Evolutionary conservation across 768 basidiomycete species (phyloP), one percentile per base, ranked within the genome.

Genomic region (Daedaleopsis sinensis): DNA sequence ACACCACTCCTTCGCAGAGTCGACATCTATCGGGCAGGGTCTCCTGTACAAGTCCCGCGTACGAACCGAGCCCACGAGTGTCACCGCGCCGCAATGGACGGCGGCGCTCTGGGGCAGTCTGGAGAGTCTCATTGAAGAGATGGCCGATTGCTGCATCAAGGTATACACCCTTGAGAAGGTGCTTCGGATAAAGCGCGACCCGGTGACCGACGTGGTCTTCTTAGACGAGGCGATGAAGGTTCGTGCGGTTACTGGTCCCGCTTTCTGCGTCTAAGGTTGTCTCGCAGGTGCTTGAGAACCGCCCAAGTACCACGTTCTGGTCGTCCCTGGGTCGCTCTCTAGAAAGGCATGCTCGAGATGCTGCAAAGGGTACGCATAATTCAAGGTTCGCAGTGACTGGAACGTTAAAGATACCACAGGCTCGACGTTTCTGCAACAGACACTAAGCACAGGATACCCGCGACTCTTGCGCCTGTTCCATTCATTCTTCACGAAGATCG

Each of bases 141-240:
- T 99, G 84, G 85, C 92, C 2, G 87, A 86, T 53, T 91, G 91
- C 66, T 98, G 97, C 70, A 86, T 94, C 72, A 97, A 98, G 82
- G 93, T 98, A 7, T 96, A 98, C 73, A 91, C 90, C 0, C 83
- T 99, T 6, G 96, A 98, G 75, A 97, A 94, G 70, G 96, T 98
- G 2, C 78, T 98, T 38, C 87, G 84, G 68, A 74, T 96, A 69
- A 98, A 98, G 79, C 90, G 85, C 72, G 96, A 98, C 70, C 79
- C 89, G 0, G 77, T 82, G 37, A 88, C 91, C 0, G 89, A 93
- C 60, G 76, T 82, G 0, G 77, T 90, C 3, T 98, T 98, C 75
- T 76, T 98, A 27, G 96, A 97, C 55, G 95, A 96, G 71, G 93
- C 91, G 0, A 91, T 98, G 90, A 92, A 94, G 64, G 66, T 67